Base-by-base conservation (phyloP, 2,329 filamentous ascomycete species). In the Neoascochyta sp. region DNA sequence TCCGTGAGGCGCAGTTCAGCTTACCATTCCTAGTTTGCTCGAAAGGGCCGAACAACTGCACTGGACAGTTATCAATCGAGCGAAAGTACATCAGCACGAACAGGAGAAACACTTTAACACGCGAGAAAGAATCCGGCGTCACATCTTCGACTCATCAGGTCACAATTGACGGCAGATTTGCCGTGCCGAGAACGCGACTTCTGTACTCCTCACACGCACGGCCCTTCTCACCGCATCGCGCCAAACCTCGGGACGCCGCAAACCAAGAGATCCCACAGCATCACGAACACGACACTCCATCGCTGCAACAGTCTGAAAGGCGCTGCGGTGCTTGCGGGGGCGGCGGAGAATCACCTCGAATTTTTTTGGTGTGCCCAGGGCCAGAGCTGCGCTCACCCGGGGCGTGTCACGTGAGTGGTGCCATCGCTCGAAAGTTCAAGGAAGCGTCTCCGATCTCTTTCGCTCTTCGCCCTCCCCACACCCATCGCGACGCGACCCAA, bases 381-480 rank as follows among this genome's bases (percentile, higher is more conserved):
- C 24, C 30, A 32, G 26, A 30, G 32, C 30, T 42, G 34, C 41
- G 32, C 25, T 34, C 38, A 42, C 33, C 26, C 16, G 37, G 36
- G 24, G 29, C 30, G 45, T 43, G 43, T 46, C 39, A 39, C 45
- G 41, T 41, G 40, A 51, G n/a, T n/a, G 42, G 43, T 47, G 45
- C 35, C 25, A 22, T 31, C 22, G 34, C 27, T 40, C 20, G 39
- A 47, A 47, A 44, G 37, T 45, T 42, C n/a, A n/a, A 38, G 40
- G 41, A 24, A 29, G 27, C 36, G 32, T 43, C 41, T 37, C 43
- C 40, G 40, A 44, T 39, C 44, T 39, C 37, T 33, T 46, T 36
- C 40, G 43, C 43, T 38, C 46, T 36, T 43, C 43, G 37, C 42
- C 41, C 47, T 47, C 40, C 46, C 38, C 52, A 53, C 52, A 47